These are phyloP conservation scores for Pseudovirgaria hyperparasitica DNA, from an alignment of 2,329 filamentous ascomycete genomes.

Conservation along the genomic window DNA sequence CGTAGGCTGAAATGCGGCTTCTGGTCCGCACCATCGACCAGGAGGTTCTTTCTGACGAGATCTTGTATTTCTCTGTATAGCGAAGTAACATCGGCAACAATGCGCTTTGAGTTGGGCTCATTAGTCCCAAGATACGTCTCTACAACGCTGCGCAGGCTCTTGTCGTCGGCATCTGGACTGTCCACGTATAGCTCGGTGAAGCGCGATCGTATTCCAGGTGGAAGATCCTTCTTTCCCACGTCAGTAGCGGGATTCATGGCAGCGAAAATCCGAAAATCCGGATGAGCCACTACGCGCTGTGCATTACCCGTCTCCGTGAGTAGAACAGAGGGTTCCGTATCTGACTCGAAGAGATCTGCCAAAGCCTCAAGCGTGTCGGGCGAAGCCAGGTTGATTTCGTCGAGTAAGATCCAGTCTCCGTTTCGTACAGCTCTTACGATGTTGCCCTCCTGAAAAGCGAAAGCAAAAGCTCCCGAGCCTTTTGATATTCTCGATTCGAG, in stretches of 20 bases:
- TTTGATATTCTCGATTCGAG: slow-evolving; percentile 70
- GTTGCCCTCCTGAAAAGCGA: slow-evolving; percentile 92
- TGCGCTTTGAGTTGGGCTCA: slow-evolving; percentile 53
- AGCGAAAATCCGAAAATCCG: slow-evolving; percentile 89
- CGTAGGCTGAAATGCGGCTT: slow-evolving; percentile 94
- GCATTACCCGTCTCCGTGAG: slow-evolving; percentile 90
- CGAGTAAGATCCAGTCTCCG: slow-evolving; percentile 90
- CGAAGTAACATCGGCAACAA: slow-evolving; percentile 67
- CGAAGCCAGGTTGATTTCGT: slow-evolving; percentile 94
- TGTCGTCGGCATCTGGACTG: slow-evolving; percentile 74
- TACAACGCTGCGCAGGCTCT: slow-evolving; percentile 79
- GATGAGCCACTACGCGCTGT: slow-evolving; percentile 77
- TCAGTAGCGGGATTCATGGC: slow-evolving; percentile 99
- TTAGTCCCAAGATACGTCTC: slow-evolving; percentile 71
- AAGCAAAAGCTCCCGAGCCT: slow-evolving; percentile 67
- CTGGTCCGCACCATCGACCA: slow-evolving; percentile 92
- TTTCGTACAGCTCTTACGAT: slow-evolving; percentile 93
- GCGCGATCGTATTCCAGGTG: slow-evolving; percentile 72
- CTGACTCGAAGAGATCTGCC: slow-evolving; percentile 65
- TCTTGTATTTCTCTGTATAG: slow-evolving; percentile 82
- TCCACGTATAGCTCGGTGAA: slow-evolving; percentile 95
- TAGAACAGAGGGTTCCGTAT: slow-evolving; percentile 65
- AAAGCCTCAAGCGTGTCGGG: slow-evolving; percentile 92
- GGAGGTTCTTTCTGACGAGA: slow-evolving; percentile 64
- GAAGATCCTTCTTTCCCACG: slow-evolving; percentile 88